Evolutionary conservation across 768 basidiomycete genomes (phyloP), one percentile per base, ranked within the genome.

Genomic region (Suillus subalutaceus): DNA sequence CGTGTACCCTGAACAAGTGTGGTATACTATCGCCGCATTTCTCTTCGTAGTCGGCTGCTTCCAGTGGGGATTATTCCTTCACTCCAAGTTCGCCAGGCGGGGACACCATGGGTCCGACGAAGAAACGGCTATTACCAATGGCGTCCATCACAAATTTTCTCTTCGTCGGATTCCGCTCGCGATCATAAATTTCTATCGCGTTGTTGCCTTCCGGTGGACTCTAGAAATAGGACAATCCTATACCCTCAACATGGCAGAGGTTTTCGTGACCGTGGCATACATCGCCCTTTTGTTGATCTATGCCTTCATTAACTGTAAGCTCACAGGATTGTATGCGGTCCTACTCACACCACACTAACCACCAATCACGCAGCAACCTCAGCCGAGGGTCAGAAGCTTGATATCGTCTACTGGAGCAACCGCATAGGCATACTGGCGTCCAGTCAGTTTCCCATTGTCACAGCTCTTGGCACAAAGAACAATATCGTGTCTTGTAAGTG

Each of bases 401-500:
- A 74, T 41, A 38, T 72, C 0, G 43, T 13, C 2, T 70, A 58
- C 58, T 83, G 77, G 75, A 70, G 71, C 9, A 70, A 71, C 43
- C 76, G 78, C 30, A 74, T 76, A 6, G 78, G 71, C 1, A 32
- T 70, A 6, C 62, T 82, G 20, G 79, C 79, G 1, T 74, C 74
- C 4, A 74, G 71, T 23, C 82, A 85, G 69, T 69, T 82, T 5
- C 80, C 82, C 4, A 70, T 85, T 5, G 77, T 85, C 64, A 77
- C 83, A 0, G 82, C 77, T 6, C 77, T 86, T 2, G 83, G 82
- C 0, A 82, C 80, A 23, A 86, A 86, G 74, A 83, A 86, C 71
- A 85, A 86, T 55, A 18, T 82, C 32, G 75, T 86, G 30, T 78
- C 81, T 6, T 53, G 81, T 80, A 53, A 9, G 79, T 62, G 8